Conservation (phyloP, 2,329 filamentous ascomycete species). For the Fusarium sp. region DNA sequence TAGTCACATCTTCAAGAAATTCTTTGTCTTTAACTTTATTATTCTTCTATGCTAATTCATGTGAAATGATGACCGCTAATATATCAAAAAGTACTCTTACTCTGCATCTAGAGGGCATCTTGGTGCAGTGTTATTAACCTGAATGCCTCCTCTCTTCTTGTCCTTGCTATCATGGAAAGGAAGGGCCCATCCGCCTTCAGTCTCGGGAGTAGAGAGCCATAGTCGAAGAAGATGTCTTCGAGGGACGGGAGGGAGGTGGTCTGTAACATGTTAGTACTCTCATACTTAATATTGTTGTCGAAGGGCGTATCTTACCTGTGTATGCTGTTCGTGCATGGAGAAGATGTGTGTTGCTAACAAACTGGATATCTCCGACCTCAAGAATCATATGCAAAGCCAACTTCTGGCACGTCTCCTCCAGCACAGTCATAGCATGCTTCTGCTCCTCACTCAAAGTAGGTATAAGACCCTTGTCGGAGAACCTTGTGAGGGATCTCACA, state of each 20-base stretch:
- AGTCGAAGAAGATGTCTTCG: slow-evolving; percentile 82
- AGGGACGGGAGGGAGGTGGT: slow-evolving; percentile 71
- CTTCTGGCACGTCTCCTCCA: slow-evolving; percentile 77
- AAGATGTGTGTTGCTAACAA: slow-evolving; percentile 81
- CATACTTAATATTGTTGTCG: accelerated
- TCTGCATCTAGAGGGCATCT: slow-evolving; percentile 81
- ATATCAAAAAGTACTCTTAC: slow-evolving; percentile 51
- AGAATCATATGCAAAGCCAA: slow-evolving; percentile 84
- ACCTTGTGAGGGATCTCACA: slow-evolving; percentile 77
- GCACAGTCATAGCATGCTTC: slow-evolving; percentile 66
- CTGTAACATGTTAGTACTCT: slow-evolving; percentile 36
- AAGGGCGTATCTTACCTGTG: slow-evolving; percentile 49
- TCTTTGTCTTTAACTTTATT: background rate
- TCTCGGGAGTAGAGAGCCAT: slow-evolving; percentile 85
- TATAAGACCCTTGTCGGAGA: slow-evolving; percentile 77
- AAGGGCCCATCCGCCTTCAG: slow-evolving; percentile 84
- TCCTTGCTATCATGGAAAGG: slow-evolving; percentile 83
- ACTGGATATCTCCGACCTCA: slow-evolving; percentile 89
- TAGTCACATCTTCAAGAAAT: background rate
- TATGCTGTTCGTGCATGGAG: slow-evolving; percentile 86
- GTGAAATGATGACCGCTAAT: background rate
- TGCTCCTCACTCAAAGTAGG: slow-evolving; percentile 77
- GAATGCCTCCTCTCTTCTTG: slow-evolving; percentile 89
- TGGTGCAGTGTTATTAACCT: slow-evolving; percentile 83
- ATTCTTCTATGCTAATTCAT: background rate